A percentile compares a stretch with the other conserved stretches of the same genome.
These are phyloP conservation scores for Galeopsis tetrahit DNA, from an alignment of 257 asterid genomes.

Conservation along the genomic window DNA sequence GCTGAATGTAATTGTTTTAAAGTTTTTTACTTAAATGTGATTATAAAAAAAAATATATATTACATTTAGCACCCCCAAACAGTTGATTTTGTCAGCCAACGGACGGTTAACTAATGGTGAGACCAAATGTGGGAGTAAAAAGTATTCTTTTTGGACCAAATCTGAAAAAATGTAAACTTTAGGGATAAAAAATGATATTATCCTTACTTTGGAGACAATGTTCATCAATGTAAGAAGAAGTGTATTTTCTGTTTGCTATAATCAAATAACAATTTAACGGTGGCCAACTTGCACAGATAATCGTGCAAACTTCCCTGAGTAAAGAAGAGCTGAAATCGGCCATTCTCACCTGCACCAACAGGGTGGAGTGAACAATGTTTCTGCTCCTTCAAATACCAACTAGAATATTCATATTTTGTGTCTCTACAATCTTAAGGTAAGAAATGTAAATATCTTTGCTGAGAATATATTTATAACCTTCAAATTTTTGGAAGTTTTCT, in stretches of 20 bases:
- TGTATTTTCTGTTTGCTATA: slow-evolving; percentile 3
- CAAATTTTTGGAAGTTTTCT: background rate
- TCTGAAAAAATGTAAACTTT: no score
- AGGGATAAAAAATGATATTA: no score
- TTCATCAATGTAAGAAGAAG: background rate
- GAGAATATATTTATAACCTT: background rate
- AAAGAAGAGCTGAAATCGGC: slow-evolving; percentile 83
- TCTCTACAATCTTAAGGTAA: background rate
- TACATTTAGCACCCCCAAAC: no score
- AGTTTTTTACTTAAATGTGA: no score
- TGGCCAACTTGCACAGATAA: slow-evolving; percentile 52
- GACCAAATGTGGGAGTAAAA: no score
- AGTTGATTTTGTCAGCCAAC: no score
- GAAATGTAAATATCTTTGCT: background rate
- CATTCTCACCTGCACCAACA: slow-evolving; percentile 78
- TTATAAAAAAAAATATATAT: no score
- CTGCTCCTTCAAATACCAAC: background rate
- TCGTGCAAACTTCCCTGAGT: slow-evolving; percentile 69
- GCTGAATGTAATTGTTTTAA: no score
- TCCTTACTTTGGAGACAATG: background rate
- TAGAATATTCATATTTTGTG: background rate
- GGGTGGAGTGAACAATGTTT: slow-evolving; percentile 55
- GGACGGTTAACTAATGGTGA: no score
- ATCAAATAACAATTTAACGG: background rate
- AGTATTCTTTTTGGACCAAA: no score